Conservation (phyloP, 306 rosid genomes). For the Corylus avellana region DNA sequence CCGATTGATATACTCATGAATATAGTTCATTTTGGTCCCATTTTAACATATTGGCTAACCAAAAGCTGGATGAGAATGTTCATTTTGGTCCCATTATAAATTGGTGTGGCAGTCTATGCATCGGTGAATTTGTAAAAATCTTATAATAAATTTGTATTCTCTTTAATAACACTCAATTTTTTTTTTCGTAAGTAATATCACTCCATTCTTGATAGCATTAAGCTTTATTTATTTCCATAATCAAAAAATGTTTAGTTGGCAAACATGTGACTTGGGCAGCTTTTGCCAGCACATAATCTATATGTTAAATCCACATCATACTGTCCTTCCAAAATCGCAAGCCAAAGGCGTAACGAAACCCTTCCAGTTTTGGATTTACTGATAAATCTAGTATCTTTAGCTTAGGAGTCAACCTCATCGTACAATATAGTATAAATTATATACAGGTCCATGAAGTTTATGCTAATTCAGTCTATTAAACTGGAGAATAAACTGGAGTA, state of each 20-base stretch:
- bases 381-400: not conserved
- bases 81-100: no score
- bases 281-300: constrained; percentile 40
- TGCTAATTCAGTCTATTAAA: no score
- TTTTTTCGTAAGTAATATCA: no score
- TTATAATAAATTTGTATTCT: not conserved
- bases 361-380: not conserved
- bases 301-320: constrained; percentile 38
- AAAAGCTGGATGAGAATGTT: no score
- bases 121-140: not conserved
- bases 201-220: no score
- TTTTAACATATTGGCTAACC: no score
- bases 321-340: constrained; percentile 31
- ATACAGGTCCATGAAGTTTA: no score
- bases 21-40: no score
- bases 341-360: not conserved
- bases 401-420: constrained; percentile 6
- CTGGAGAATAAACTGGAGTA: no score
- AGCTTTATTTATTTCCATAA: constrained; percentile 9
- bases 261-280: constrained; percentile 64
- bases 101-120: no score
- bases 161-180: no score
- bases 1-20: no score
- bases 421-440: not conserved
- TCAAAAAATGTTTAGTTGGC: constrained; percentile 40